A percentile compares a stretch with the other conserved stretches of the same genome.
Evolutionary conservation across 2,329 filamentous ascomycete species (phyloP).

Genomic region (Fusarium ramigenum): DNA sequence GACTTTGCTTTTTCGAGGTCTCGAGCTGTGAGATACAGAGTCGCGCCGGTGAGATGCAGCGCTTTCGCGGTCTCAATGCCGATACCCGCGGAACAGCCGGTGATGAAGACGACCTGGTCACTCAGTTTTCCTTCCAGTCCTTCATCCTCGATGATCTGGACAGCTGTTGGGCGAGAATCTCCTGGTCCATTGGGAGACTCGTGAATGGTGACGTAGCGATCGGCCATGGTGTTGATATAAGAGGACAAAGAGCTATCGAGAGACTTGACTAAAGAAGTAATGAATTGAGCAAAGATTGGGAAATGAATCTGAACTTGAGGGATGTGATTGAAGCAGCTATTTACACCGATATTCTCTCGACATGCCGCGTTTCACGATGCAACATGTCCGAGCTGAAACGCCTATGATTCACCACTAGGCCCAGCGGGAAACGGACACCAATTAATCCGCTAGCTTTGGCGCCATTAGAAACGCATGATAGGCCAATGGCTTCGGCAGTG

Average conservation of each 20-base stretch:
- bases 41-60: not conserved
- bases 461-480: not conserved
- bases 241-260: too few relatives aligned
- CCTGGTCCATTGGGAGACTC: not conserved
- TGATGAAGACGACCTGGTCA: not conserved
- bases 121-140: not conserved
- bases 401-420: not conserved
- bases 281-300: fast-evolving
- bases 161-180: not conserved
- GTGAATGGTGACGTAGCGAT: slow-evolving; percentile 5
- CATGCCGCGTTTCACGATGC: not conserved
- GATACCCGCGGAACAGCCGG: not conserved
- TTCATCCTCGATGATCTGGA: slow-evolving; percentile 5
- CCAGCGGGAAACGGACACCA: not conserved
- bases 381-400: not conserved
- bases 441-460: not conserved
- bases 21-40: not conserved
- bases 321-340: not conserved
- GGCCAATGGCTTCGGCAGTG: not conserved
- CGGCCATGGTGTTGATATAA: not conserved
- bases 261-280: too few relatives aligned
- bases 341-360: not conserved
- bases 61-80: not conserved
- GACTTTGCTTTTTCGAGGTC: not conserved
- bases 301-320: fast-evolving